Evolutionary conservation across 2,329 filamentous ascomycete genomes (phyloP), one percentile per base, ranked within the genome.

Genomic region (Trichophyton verrucosum): DNA sequence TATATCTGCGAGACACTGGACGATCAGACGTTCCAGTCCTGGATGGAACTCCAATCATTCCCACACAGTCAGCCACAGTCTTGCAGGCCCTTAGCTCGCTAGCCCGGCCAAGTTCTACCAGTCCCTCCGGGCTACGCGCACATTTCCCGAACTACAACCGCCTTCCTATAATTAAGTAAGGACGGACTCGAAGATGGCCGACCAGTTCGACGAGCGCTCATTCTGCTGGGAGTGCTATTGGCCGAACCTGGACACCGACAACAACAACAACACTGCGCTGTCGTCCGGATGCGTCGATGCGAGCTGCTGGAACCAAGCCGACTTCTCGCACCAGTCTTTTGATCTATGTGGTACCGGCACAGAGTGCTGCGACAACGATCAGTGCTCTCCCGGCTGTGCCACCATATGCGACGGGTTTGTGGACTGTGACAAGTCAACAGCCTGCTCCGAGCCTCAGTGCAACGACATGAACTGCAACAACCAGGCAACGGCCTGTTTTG

Each of bases 201-300:
- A 49, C 22, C 61, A 60, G 24, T 56, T 46, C 20, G 59, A 61
- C 11, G 13, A 46, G 60, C 64, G 69, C 57, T 69, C 72, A 59
- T 74, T 72, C 64, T 76, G 74, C 63, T 69, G 76, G 24, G 73
- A 74, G 65, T 76, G 73, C 62, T 72, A 73, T 51, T 76, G 73
- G 74, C 71, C 75, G 56, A 65, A 68, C 2, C 72, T 75, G 44
- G 69, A 73, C 62, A 69, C 74, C 44, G 70, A 72, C 61, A 67
- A 68, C 6, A 70, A 72, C 61, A 67, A 68, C 6, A 70, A 70
- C 63, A 42, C 20, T 11, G n/a, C 17, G 15, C 51, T 36, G 20
- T 53, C 66, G 2, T 60, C 69, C 9, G 65, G 65, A 58, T 64
- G 63, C 24, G 64, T 36, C 60, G 66, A 61, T 60, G 65, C 47